Conservation (phyloP, 371 early-diverging fungal genomes). For the Cladochytrium tenue region DNA sequence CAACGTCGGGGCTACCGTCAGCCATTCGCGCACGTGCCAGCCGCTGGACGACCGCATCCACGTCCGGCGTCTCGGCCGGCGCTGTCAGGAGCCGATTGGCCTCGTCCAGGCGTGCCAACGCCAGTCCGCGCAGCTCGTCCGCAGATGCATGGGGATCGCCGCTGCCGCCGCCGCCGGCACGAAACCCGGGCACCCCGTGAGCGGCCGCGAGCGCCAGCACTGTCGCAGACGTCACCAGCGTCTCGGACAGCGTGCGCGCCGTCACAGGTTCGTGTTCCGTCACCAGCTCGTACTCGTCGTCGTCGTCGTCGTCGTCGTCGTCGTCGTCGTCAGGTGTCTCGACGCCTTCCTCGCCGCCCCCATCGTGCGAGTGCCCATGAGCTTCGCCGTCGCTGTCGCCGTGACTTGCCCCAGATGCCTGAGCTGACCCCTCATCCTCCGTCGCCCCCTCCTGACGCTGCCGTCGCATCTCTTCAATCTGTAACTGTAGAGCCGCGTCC, state of each 20-base stretch:
- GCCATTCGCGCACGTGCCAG: not conserved
- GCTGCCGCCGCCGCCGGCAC: not conserved
- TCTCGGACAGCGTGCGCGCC: conserved; percentile 47
- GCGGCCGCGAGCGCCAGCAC: conserved; percentile 34
- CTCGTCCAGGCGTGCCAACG: not conserved
- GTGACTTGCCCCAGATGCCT: conserved; percentile 7
- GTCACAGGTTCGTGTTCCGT: conserved; percentile 39
- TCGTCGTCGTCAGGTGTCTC: not conserved
- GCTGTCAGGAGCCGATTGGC: not conserved
- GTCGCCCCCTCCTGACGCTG: conserved; percentile 2
- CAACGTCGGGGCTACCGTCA: no score
- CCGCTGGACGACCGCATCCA: not conserved
- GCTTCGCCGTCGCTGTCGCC: not conserved
- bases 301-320: conserved; percentile 13
- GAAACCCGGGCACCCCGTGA: not conserved
- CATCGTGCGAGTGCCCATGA: conserved; percentile 2
- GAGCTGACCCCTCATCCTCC: not conserved
- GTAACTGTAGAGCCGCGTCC: conserved; percentile 42
- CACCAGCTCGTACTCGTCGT: conserved; percentile 17
- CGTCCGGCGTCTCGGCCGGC: not conserved
- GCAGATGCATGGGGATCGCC: no score
- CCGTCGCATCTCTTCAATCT: conserved; percentile 24
- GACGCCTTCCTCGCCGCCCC: conserved; percentile 2
- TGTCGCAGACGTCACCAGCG: conserved; percentile 43
- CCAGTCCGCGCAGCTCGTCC: not conserved